Conservation (phyloP, 371 early-diverging fungal species). For the Actinomucor elegans region DNA sequence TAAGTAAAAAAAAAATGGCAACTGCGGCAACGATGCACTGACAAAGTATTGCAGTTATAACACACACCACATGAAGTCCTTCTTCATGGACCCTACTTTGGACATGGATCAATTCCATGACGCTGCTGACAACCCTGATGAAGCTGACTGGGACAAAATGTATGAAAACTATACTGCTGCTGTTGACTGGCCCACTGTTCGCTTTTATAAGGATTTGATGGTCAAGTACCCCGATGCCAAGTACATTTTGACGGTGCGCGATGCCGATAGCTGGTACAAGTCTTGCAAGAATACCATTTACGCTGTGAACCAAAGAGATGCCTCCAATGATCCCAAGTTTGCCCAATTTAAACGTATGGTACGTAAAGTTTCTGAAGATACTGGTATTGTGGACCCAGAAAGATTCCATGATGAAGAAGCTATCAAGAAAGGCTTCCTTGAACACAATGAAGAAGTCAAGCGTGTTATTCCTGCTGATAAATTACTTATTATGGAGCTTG, state of each 20-base stretch:
- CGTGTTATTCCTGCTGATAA: conserved; percentile 24
- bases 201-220: conserved; percentile 24
- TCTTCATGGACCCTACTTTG: conserved; percentile 4
- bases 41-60: conserved; percentile 12
- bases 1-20: too few species aligned
- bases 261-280: conserved; percentile 35
- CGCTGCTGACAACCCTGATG: conserved; percentile 14
- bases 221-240: conserved; percentile 36
- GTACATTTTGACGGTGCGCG: conserved; percentile 25
- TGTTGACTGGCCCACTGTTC: conserved; percentile 30
- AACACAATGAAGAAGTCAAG: conserved; percentile 29
- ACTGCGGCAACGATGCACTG: too few species aligned
- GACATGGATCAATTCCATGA: conserved; percentile 13
- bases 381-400: conserved; percentile 11
- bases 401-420: conserved; percentile 17
- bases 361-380: conserved; percentile 8
- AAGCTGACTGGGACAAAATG: conserved; percentile 30
- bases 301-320: too few species aligned
- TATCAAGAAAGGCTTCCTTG: conserved; percentile 10
- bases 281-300: conserved; percentile 24
- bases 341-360: conserved; percentile 1
- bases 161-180: conserved; percentile 31
- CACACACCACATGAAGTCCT: conserved; percentile 14
- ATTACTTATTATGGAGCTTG: conserved; percentile 23
- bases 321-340: too few species aligned